phyloP scores from a whole-genome alignment of 2,329 filamentous ascomycete species.

The Myriosclerotinia duriaeana region DNA sequence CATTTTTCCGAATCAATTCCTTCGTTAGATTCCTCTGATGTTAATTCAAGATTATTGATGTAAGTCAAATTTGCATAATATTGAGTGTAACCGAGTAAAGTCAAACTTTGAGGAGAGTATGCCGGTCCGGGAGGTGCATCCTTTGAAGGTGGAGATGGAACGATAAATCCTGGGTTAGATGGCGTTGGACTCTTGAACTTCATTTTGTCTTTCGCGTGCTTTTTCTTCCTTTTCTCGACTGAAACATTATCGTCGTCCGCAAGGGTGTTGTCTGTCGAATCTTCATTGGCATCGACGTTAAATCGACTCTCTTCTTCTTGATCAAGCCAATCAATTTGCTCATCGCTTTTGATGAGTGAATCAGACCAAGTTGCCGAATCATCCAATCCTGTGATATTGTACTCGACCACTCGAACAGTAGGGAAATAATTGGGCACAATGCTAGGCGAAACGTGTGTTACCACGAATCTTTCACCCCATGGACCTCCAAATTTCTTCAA shows the following conservation, averaged over 20 bases:
- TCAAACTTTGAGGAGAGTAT: slow-evolving; percentile 81
- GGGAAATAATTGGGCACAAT: slow-evolving; percentile 93
- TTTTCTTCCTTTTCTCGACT: slow-evolving; percentile 46
- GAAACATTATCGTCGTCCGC: slow-evolving; percentile 43
- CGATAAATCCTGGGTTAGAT: slow-evolving; percentile 58
- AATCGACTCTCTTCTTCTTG: slow-evolving; percentile 23
- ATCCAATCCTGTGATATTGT: slow-evolving; percentile 67
- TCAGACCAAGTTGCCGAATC: slow-evolving; percentile 32
- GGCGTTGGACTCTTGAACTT: slow-evolving; percentile 51
- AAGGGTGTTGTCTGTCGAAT: slow-evolving; percentile 12
- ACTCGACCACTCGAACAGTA: slow-evolving; percentile 85
- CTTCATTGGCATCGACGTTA: not conserved
- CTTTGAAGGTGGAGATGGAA: slow-evolving; percentile 72
- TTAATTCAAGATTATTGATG: slow-evolving; percentile 72
- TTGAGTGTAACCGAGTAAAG: slow-evolving; percentile 78
- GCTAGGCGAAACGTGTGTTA: slow-evolving; percentile 80
- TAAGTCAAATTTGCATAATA: slow-evolving; percentile 93
- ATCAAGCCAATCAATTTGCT: slow-evolving; percentile 31
- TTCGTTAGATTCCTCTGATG: slow-evolving; percentile 28
- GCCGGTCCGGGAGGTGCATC: slow-evolving; percentile 78
- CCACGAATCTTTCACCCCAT: slow-evolving; percentile 80
- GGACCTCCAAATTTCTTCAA: slow-evolving; percentile 71
- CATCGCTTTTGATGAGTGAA: slow-evolving; percentile 10
- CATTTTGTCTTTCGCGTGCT: slow-evolving; percentile 47
- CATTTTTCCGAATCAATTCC: slow-evolving; percentile 49